Conservation (phyloP, 306 rosid genomes). For the Cucumis melo region DNA sequence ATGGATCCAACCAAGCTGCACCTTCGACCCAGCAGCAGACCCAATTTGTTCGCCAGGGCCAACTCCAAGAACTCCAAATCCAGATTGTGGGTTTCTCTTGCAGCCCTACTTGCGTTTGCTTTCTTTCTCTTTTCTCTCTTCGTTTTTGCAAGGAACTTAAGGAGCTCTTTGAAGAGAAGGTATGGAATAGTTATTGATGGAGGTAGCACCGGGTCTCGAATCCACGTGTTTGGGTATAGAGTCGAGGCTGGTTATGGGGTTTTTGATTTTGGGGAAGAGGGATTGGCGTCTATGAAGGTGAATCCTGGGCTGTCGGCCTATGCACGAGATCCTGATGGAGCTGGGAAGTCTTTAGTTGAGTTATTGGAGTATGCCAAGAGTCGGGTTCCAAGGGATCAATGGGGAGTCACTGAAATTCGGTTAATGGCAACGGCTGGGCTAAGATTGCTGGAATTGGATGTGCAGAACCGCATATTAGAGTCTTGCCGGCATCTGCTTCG, state of each 20-base stretch:
- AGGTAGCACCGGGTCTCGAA: conserved; percentile 81
- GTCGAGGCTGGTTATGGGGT: conserved; percentile 13
- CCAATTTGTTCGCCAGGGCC: conserved; percentile 52
- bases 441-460: conserved; percentile 36
- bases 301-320: conserved; percentile 75
- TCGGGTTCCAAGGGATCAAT: conserved; percentile 43
- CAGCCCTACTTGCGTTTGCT: conserved; percentile 19
- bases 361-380: conserved; percentile 58
- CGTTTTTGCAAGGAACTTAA: not conserved
- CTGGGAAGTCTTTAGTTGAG: conserved; percentile 44
- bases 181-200: conserved; percentile 71
- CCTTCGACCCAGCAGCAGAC: conserved; percentile 35
- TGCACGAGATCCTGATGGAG: conserved; percentile 37
- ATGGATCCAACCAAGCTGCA: conserved; percentile 75
- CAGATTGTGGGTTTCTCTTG: conserved; percentile 1
- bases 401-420: conserved; percentile 68
- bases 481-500: conserved; percentile 49
- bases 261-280: conserved; percentile 40
- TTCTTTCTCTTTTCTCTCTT: conserved; percentile 22
- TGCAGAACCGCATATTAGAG: conserved; percentile 43
- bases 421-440: conserved; percentile 97
- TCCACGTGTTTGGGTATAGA: conserved; percentile 48
- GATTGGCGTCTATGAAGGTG: conserved; percentile 47
- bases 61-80: conserved; percentile 22
- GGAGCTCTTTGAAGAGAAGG: conserved; percentile 7